These are phyloP conservation scores for Huiozyma naganishii DNA, from an alignment of 805 yeast species.

Conservation along the genomic window DNA sequence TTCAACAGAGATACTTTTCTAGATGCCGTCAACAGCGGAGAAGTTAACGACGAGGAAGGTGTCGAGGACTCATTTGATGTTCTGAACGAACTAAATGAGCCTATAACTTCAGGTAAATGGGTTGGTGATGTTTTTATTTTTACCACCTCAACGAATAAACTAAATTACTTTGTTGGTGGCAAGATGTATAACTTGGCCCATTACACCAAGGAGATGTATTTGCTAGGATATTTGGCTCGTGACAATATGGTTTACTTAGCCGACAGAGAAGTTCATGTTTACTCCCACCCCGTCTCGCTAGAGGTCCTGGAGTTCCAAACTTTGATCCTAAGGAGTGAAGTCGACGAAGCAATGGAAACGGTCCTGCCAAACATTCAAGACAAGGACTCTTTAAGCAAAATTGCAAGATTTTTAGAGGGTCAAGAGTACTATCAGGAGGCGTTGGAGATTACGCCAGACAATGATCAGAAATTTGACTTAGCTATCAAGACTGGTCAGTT, in stretches of 20 bases:
- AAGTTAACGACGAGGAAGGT: slow-evolving; percentile 72
- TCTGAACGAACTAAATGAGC: slow-evolving; percentile 69
- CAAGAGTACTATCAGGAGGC: slow-evolving; percentile 85
- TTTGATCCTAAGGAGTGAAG: slow-evolving; percentile 85
- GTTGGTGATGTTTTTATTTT: slow-evolving; percentile 94
- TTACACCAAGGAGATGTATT: slow-evolving; percentile 76
- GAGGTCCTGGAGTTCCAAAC: slow-evolving; percentile 94
- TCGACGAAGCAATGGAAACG: slow-evolving; percentile 64
- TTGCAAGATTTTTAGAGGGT: slow-evolving; percentile 87
- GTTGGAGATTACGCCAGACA: slow-evolving; percentile 67
- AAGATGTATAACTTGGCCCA: slow-evolving; percentile 86
- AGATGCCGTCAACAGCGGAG: slow-evolving; percentile 47
- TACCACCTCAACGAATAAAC: slow-evolving; percentile 76
- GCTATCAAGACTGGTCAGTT: slow-evolving; percentile 71
- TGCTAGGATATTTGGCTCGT: slow-evolving; percentile 81
- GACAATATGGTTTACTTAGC: slow-evolving; percentile 84
- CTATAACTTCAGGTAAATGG: slow-evolving; percentile 84
- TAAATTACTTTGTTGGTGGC: slow-evolving; percentile 92
- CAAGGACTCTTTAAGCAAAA: slow-evolving; percentile 57
- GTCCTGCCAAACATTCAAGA: slow-evolving; percentile 47
- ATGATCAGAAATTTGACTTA: slow-evolving; percentile 85
- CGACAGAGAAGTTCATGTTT: slow-evolving; percentile 79
- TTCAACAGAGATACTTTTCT: slow-evolving; percentile 60
- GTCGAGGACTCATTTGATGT: slow-evolving; percentile 81
- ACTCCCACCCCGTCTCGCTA: slow-evolving; percentile 70